phyloP scores from a whole-genome alignment of 257 asterid genomes.

The Salvia miltiorrhiza region DNA sequence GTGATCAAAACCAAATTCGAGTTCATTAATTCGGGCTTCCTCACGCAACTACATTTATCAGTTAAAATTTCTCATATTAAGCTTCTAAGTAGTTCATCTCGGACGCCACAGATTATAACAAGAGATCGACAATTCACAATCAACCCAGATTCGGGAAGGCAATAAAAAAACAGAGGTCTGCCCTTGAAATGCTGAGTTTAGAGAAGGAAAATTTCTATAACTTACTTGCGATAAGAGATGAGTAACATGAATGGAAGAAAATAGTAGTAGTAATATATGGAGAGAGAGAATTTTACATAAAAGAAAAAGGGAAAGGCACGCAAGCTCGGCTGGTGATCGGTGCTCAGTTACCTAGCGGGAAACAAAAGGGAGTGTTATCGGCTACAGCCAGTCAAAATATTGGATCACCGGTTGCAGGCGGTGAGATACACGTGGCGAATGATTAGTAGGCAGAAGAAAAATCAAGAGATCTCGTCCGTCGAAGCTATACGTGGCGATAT shows the following conservation, averaged over 20 bases:
- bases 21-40: conserved; percentile 6
- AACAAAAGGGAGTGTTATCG: conserved; percentile 38
- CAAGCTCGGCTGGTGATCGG: conserved; percentile 15
- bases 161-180: neutral
- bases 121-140: conserved; percentile 29
- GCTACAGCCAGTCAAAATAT: conserved; percentile 36
- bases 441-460: conserved; percentile 28
- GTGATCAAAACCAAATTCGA: conserved; percentile 32
- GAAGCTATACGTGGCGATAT: conserved; percentile 38
- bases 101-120: conserved; percentile 14
- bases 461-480: conserved; percentile 29
- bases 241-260: neutral
- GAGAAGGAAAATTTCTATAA: neutral
- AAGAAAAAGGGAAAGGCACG: neutral
- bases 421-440: conserved; percentile 41
- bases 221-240: neutral
- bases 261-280: conserved; percentile 5
- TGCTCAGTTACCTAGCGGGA: conserved; percentile 55
- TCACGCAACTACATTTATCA: neutral
- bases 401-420: conserved; percentile 37
- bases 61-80: conserved; percentile 9
- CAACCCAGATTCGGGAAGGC: neutral
- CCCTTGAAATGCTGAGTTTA: neutral
- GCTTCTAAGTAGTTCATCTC: conserved; percentile 14
- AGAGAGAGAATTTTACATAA: conserved; percentile 16